Conservation (phyloP, 2,329 filamentous ascomycete genomes). For the Rhinocladiella similis region DNA sequence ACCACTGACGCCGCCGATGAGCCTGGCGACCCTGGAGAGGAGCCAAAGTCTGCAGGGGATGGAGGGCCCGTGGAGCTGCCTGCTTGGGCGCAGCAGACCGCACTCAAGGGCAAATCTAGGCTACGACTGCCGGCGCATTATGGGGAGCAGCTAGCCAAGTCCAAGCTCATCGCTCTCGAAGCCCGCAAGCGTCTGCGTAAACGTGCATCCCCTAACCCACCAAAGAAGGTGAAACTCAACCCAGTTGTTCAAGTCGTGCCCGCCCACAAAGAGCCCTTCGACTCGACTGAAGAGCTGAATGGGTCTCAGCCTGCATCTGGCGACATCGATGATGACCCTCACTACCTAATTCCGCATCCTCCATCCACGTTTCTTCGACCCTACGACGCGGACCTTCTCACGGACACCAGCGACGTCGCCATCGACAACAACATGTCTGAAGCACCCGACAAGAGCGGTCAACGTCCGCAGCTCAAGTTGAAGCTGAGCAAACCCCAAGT, state of each 20-base stretch:
- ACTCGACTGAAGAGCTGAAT: slow-evolving; percentile 16
- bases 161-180: slow-evolving; percentile 6
- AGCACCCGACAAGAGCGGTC: slow-evolving; percentile 5
- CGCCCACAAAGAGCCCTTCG: neutral
- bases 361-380: neutral
- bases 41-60: neutral
- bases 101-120: neutral
- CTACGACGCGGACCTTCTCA: neutral
- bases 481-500: slow-evolving; percentile 26
- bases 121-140: slow-evolving; percentile 10
- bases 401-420: neutral
- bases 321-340: neutral
- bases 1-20: slow-evolving; percentile 2
- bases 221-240: slow-evolving; percentile 4
- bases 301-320: slow-evolving; percentile 2
- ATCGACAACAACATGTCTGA: slow-evolving; percentile 15
- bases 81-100: neutral
- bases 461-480: slow-evolving; percentile 32
- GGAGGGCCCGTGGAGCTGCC: neutral
- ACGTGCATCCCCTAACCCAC: neutral
- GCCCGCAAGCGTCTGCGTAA: neutral
- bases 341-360: neutral
- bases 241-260: slow-evolving; percentile 6
- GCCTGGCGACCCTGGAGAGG: too few species aligned
- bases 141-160: slow-evolving; percentile 11